Conservation (phyloP, 164 flowering plant genomes). For the Platanus orientalis region DNA sequence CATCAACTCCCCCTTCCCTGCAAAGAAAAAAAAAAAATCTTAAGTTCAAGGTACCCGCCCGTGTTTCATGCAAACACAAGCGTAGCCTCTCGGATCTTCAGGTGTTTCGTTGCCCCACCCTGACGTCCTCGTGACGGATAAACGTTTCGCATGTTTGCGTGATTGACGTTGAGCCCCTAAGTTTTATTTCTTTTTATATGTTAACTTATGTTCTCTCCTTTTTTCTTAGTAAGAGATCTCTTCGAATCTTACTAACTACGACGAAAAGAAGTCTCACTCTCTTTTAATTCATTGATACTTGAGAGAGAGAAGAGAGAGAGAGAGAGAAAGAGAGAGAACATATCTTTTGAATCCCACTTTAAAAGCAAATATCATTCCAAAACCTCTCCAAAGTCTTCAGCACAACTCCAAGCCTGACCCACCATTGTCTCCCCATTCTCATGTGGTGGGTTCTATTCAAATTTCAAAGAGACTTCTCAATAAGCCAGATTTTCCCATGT, state of each 20-base stretch:
- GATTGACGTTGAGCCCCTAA: conserved; percentile 53
- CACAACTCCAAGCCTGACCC: conserved; percentile 57
- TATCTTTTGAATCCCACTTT: conserved; percentile 21
- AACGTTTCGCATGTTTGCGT: conserved; percentile 45
- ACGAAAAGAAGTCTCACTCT: conserved; percentile 16
- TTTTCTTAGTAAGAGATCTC: conserved; percentile 35
- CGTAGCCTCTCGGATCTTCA: conserved; percentile 19
- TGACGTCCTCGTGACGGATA: conserved; percentile 42
- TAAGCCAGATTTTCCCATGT: too few relatives aligned
- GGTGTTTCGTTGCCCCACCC: conserved; percentile 41
- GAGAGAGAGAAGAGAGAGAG: conserved; percentile 4
- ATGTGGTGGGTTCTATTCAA: not conserved
- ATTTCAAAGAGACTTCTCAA: too few relatives aligned
- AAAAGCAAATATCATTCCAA: conserved; percentile 26
- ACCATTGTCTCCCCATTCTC: conserved; percentile 36
- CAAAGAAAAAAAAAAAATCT: too few relatives aligned
- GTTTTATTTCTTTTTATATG: not conserved
- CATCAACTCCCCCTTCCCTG: too few relatives aligned
- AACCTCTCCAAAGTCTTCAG: conserved; percentile 49
- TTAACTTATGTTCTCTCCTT: conserved; percentile 5
- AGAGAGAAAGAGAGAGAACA: conserved; percentile 4
- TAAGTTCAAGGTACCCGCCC: too few relatives aligned
- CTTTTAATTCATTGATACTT: not conserved
- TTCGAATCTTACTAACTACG: conserved; percentile 67
- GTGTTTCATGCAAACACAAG: conserved; percentile 21